Evolutionary conservation across 78 protist genomes (phyloP).

Genomic region (Capsaspora owczarzaki): DNA sequence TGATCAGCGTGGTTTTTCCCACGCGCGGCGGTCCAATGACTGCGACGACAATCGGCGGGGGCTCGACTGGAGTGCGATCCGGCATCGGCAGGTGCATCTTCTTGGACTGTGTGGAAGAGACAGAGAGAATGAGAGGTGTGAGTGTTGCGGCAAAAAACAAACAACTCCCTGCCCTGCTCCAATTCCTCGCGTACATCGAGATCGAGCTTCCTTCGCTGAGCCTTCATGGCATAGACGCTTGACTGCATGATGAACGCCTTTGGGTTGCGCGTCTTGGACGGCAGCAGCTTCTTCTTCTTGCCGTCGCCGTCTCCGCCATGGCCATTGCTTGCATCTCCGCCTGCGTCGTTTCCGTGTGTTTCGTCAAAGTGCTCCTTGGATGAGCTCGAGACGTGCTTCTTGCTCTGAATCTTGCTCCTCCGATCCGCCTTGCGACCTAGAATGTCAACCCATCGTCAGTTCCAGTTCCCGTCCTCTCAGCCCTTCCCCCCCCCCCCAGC

Average conservation of each 20-base stretch:
- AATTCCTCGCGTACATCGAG: neutral
- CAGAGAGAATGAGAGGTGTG: neutral
- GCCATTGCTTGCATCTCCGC: no score
- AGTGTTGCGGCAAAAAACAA: neutral
- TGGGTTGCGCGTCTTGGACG: neutral
- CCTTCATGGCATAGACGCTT: neutral
- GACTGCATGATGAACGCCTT: neutral
- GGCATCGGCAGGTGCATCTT: conserved; percentile 61
- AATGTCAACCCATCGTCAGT: no score
- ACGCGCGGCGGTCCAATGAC: conserved; percentile 91
- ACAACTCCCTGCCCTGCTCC: neutral
- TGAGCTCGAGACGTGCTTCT: neutral
- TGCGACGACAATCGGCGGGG: conserved; percentile 84
- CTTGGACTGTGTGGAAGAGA: neutral
- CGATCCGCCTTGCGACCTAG: conserved; percentile 5
- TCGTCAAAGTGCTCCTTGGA: neutral
- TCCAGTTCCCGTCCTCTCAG: no score
- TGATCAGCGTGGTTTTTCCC: conserved; percentile 94
- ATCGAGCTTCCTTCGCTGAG: neutral
- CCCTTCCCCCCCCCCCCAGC: no score
- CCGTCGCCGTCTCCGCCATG: neutral
- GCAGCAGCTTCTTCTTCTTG: neutral
- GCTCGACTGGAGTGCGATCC: conserved; percentile 64
- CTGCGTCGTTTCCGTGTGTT: no score
- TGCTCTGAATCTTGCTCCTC: neutral